Evolutionary conservation across 129 eudicot species (phyloP), one percentile per base, ranked within the genome.

Genomic region (Solidago caesia): DNA sequence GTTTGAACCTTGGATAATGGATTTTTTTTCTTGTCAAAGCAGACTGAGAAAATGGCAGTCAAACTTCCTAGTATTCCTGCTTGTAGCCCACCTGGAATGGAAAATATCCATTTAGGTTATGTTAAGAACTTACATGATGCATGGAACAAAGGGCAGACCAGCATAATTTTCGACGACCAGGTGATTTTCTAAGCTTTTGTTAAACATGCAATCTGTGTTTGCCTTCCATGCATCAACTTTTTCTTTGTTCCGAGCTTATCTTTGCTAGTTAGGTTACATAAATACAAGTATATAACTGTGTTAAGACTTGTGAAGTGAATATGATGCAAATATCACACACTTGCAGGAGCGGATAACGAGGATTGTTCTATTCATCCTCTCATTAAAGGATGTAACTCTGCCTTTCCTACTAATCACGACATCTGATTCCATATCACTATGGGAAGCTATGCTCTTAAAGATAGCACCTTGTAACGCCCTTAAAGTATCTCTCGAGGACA

Each of bases 111-210:
- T 55, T 69, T 80, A 65, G 76, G 80, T 75, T 73, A 82, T 76
- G 82, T 84, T 59, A 87, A 85, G 80, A 88, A 91, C 76, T 79
- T 91, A 79, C 94, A 80, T 52, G 91, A 91, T 60, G 81, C 69
- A 67, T 79, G 88, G 85, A 77, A 64, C 53, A 88, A 79, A 68
- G 76, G 87, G 60, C 85, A 78, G 44, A 86, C 59, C 86, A 88
- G 85, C 79, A 74, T 84, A 58, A 75, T 88, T 65, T 78, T 91
- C n/a, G 89, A 86, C 66, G 87, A 88, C 70, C 91, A 88, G 97
- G 97, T 91, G 70, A 81, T 72, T 66, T 67, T 16, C 56, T 5
- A 44, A 53, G 49, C 69, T 58, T 26, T 26, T 56, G 3, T 33
- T 44, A 42, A 44, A 12, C 33, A 43, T 53, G 12, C 25, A 58